phyloP scores from a whole-genome alignment of 2,329 filamentous ascomycete species.

The Botrytis deweyae region DNA sequence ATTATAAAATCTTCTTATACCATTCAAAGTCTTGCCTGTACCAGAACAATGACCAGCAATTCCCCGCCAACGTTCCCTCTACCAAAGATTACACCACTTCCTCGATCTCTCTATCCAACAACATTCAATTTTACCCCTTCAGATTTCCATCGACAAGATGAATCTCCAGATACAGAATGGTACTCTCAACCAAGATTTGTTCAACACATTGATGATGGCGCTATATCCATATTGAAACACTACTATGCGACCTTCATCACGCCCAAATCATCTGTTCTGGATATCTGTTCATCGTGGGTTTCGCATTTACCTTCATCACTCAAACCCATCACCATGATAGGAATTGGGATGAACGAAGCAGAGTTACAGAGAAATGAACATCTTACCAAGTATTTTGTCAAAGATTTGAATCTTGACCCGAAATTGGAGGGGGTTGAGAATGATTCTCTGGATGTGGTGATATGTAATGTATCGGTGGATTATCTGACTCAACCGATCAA shows the following conservation, averaged over 20 bases:
- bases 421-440: conserved; percentile 28
- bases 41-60: conserved; percentile 11
- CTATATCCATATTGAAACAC: conserved; percentile 44
- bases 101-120: conserved; percentile 30
- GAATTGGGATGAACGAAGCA: conserved; percentile 48
- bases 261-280: conserved; percentile 44
- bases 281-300: conserved; percentile 53
- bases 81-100: conserved; percentile 27
- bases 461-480: conserved; percentile 52
- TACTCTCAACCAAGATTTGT: conserved; percentile 48
- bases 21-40: neutral
- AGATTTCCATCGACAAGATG: conserved; percentile 30
- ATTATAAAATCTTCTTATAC: neutral
- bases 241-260: conserved; percentile 50
- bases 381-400: conserved; percentile 39
- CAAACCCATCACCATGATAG: conserved; percentile 41
- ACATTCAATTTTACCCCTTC: conserved; percentile 25
- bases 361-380: conserved; percentile 47
- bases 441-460: conserved; percentile 45
- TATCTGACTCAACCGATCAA: conserved; percentile 49
- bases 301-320: conserved; percentile 38
- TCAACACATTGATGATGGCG: conserved; percentile 53
- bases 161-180: conserved; percentile 30
- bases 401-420: conserved; percentile 47
- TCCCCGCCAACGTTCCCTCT: neutral